Evolutionary conservation across 139 green algal genomes (phyloP).

Genomic region (Chlorella sp.): DNA sequence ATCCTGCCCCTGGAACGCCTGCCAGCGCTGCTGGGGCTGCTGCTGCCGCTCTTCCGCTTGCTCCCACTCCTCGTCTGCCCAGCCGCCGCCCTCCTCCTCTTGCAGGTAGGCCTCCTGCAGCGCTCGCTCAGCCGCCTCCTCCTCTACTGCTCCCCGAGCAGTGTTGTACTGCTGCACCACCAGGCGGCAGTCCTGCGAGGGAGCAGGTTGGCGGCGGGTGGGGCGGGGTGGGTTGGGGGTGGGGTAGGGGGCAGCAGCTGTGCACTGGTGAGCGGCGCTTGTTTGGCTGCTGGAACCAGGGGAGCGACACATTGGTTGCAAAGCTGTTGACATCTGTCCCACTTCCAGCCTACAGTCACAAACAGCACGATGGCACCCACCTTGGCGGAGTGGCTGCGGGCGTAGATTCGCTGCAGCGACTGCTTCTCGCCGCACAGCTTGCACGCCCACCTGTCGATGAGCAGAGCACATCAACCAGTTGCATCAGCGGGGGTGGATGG

Average conservation of each 20-base stretch:
- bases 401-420: conserved; percentile 27
- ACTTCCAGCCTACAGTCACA: neutral
- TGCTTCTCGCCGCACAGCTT: conserved; percentile 33
- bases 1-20: conserved; percentile 5
- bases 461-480: too few relatives aligned
- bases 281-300: too few relatives aligned
- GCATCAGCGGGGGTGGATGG: too few relatives aligned
- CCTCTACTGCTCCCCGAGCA: conserved; percentile 3
- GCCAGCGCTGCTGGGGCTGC: neutral
- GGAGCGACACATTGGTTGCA: too few relatives aligned
- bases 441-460: conserved; percentile 9
- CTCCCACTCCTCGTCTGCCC: neutral
- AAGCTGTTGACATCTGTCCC: too few relatives aligned
- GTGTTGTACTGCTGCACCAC: conserved; percentile 25
- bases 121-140: conserved; percentile 12
- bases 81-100: neutral
- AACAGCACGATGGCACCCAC: neutral
- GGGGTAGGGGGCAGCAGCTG: too few relatives aligned
- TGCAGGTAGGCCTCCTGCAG: neutral
- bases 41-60: neutral
- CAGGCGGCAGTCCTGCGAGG: conserved; percentile 7
- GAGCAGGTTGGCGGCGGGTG: neutral
- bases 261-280: neutral
- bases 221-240: neutral
- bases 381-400: conserved; percentile 4